A percentile compares a stretch with the other conserved stretches of the same genome.
phyloP scores from a whole-genome alignment of 495 filamentous ascomycete species.

The Xylaria cubensis region DNA sequence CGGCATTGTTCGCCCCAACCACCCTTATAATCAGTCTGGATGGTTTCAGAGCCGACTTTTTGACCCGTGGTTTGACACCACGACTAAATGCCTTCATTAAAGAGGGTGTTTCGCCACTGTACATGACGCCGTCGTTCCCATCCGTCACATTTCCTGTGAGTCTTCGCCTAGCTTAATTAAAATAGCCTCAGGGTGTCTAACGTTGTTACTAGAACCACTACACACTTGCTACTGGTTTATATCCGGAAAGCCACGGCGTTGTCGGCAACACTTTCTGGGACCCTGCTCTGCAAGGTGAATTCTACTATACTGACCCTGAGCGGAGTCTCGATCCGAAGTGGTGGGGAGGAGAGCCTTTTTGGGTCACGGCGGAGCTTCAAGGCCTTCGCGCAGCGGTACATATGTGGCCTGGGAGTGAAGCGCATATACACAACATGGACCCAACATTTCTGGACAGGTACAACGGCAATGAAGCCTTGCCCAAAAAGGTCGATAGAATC shows the following conservation, averaged over 20 bases:
- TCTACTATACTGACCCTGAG: constrained; percentile 80
- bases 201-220: constrained; percentile 72
- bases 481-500: constrained; percentile 77
- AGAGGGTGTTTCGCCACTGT: constrained; percentile 84
- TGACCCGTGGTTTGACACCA: constrained; percentile 82
- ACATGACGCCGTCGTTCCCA: constrained; percentile 93
- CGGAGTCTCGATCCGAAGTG: constrained; percentile 81
- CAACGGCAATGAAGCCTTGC: constrained; percentile 76
- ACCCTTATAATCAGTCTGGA: constrained; percentile 95
- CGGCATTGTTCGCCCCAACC: constrained; percentile 83
- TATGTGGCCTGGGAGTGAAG: constrained; percentile 99
- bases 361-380: constrained; percentile 86
- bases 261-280: constrained; percentile 97
- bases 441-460: constrained; percentile 82
- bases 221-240: constrained; percentile 89
- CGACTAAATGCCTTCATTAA: constrained; percentile 79
- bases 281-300: constrained; percentile 73
- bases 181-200: constrained; percentile 13
- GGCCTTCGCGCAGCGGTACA: constrained; percentile 81
- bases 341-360: constrained; percentile 94
- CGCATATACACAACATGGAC: constrained; percentile 69
- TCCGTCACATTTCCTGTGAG: constrained; percentile 89
- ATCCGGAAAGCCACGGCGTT: constrained; percentile 91
- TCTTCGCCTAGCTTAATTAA: not conserved
- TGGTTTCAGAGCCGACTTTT: constrained; percentile 96